These are phyloP conservation scores for Herpetomonas tarakana DNA, from an alignment of 208 protist species.

Conservation along the genomic window DNA sequence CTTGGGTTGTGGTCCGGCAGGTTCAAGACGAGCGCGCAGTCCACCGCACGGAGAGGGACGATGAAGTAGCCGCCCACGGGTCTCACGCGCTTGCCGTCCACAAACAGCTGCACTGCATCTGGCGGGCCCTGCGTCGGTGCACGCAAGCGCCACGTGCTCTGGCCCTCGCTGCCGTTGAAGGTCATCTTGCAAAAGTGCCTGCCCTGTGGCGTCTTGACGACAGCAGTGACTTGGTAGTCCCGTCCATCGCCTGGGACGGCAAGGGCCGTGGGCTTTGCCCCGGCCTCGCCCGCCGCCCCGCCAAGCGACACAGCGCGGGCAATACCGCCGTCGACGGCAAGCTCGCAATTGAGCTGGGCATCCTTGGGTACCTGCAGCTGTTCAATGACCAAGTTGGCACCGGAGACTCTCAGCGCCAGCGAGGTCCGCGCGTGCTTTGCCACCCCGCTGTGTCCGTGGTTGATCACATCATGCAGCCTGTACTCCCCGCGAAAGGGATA, in stretches of 20 bases:
- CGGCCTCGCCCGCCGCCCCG: conserved; percentile 10
- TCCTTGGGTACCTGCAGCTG: conserved; percentile 48
- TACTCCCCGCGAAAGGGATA: conserved; percentile 83
- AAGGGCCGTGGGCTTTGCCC: conserved; percentile 30
- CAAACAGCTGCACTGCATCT: conserved; percentile 43
- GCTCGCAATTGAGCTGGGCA: conserved; percentile 55
- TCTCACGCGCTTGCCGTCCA: conserved; percentile 42
- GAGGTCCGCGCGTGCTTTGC: conserved; percentile 31
- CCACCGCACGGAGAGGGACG: conserved; percentile 58
- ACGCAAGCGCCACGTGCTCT: conserved; percentile 47
- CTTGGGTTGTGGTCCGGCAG: conserved; percentile 2
- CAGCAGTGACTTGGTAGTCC: conserved; percentile 66
- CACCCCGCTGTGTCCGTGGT: conserved; percentile 79
- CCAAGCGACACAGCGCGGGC: conserved; percentile 44
- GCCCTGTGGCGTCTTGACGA: conserved; percentile 31
- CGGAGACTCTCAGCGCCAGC: conserved; percentile 60
- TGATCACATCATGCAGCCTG: conserved; percentile 52
- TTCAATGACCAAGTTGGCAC: conserved; percentile 76
- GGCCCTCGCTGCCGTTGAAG: conserved; percentile 66
- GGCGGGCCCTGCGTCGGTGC: conserved; percentile 34
- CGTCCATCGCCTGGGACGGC: conserved; percentile 73
- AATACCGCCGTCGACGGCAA: conserved; percentile 55
- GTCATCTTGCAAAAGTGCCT: conserved; percentile 72
- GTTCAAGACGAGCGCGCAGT: conserved; percentile 47
- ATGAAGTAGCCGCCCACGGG: conserved; percentile 57